Evolutionary conservation across 2,329 filamentous ascomycete genomes (phyloP).

Genomic region (Ascochyta koolunga): DNA sequence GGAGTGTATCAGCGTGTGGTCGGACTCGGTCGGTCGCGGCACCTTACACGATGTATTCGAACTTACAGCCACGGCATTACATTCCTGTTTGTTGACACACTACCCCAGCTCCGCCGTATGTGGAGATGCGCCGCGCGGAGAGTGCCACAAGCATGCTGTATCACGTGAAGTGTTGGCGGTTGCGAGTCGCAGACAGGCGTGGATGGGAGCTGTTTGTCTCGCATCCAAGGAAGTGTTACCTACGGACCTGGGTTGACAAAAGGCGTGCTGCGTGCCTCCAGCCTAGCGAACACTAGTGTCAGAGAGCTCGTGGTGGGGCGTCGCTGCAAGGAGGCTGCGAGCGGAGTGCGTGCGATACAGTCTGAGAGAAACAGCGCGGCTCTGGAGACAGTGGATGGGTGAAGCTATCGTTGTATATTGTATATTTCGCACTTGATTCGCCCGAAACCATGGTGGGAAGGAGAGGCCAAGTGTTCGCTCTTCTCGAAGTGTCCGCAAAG

Average conservation of each 20-base stretch:
- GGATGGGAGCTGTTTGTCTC: neutral
- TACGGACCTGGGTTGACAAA: neutral
- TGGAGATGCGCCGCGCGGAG: neutral
- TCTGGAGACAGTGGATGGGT: neutral
- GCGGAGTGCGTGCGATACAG: neutral
- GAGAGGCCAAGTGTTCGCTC: conserved; percentile 12
- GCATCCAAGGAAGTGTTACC: neutral
- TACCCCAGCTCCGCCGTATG: conserved; percentile 11
- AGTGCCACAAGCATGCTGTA: conserved; percentile 1
- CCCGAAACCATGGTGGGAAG: neutral
- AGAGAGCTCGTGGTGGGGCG: conserved; percentile 2
- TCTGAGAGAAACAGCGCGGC: neutral
- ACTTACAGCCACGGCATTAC: too few relatives aligned
- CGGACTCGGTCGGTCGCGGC: neutral
- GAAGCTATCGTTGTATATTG: neutral
- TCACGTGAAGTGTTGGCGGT: neutral
- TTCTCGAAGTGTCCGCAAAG: conserved; percentile 15
- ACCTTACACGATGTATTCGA: neutral
- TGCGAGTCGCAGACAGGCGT: neutral
- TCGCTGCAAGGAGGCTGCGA: conserved; percentile 7
- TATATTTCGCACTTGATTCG: neutral
- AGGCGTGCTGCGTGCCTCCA: neutral
- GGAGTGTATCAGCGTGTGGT: neutral
- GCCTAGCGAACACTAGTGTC: conserved; percentile 17
- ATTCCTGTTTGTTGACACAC: too few relatives aligned